Evolutionary conservation across 2,329 filamentous ascomycete species (phyloP).

Genomic region (Colletotrichum cordylinicola): DNA sequence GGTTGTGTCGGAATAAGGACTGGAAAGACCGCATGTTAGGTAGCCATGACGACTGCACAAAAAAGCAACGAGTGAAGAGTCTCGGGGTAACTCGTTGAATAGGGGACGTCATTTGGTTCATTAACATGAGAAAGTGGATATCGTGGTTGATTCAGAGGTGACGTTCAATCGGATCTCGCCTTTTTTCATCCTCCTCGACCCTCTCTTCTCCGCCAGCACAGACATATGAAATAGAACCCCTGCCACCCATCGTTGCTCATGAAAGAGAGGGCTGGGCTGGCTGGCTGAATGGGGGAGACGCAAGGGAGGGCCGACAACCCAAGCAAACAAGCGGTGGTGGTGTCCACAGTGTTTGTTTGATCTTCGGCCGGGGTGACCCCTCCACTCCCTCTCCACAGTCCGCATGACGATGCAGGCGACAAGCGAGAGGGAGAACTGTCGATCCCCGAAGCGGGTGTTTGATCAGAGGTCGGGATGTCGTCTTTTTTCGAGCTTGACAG

Average conservation of each 20-base stretch:
- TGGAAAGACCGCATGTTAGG: neutral
- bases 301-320: neutral
- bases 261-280: neutral
- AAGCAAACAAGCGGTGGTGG: neutral
- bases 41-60: neutral
- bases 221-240: neutral
- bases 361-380: conserved; percentile 1
- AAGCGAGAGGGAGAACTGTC: conserved; percentile 3
- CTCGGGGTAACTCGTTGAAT: neutral
- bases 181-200: neutral
- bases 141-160: neutral
- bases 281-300: neutral
- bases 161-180: neutral
- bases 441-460: conserved; percentile 11
- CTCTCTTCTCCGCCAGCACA: neutral
- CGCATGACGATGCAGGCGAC: conserved; percentile 10
- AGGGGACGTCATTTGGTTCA: conserved; percentile 2
- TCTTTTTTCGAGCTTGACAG: neutral
- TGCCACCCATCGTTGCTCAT: neutral
- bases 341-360: conserved; percentile 5
- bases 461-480: conserved; percentile 3
- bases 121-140: conserved; percentile 8
- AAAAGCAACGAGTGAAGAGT: neutral
- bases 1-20: neutral
- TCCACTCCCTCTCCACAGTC: neutral